Evolutionary conservation across 495 filamentous ascomycete species (phyloP).

Genomic region (Aspergillus panamensis): DNA sequence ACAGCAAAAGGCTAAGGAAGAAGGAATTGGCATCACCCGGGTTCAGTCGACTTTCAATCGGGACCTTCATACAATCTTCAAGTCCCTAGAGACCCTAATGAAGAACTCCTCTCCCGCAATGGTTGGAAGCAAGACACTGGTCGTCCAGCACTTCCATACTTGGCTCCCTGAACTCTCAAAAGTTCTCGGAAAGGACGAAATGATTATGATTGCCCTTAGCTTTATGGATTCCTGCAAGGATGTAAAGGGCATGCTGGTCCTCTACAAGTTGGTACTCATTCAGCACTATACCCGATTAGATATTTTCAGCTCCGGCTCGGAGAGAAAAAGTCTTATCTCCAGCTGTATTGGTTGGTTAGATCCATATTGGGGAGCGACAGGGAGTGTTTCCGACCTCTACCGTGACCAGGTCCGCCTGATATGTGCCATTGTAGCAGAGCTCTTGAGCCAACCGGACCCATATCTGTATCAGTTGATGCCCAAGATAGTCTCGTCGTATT

Average conservation of each 20-base stretch:
- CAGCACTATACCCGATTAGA: slow-evolving; percentile 80
- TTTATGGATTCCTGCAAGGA: slow-evolving; percentile 88
- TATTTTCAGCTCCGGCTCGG: slow-evolving; percentile 72
- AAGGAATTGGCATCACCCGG: slow-evolving; percentile 80
- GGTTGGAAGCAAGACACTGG: slow-evolving; percentile 89
- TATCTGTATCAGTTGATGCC: slow-evolving; percentile 83
- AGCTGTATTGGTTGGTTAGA: slow-evolving; percentile 89
- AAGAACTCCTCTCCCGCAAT: slow-evolving; percentile 75
- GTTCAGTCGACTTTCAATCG: slow-evolving; percentile 73
- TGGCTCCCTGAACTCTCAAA: slow-evolving; percentile 88
- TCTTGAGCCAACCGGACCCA: slow-evolving; percentile 73
- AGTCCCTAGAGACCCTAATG: slow-evolving; percentile 84
- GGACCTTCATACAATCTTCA: slow-evolving; percentile 84
- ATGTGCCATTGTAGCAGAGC: slow-evolving; percentile 82
- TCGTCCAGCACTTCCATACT: slow-evolving; percentile 94
- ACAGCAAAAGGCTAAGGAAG: slow-evolving; percentile 85
- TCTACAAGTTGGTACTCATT: slow-evolving; percentile 91
- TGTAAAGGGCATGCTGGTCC: slow-evolving; percentile 88
- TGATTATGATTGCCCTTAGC: slow-evolving; percentile 83
- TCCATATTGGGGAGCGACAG: slow-evolving; percentile 83
- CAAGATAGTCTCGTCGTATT: slow-evolving; percentile 87
- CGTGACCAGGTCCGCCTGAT: slow-evolving; percentile 89
- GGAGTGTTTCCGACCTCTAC: slow-evolving; percentile 76
- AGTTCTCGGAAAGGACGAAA: slow-evolving; percentile 75
- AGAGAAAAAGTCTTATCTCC: slow-evolving; percentile 66